Evolutionary conservation across 129 eudicot species (phyloP), one percentile per base, ranked within the genome.

Genomic region (Solidago caesia): DNA sequence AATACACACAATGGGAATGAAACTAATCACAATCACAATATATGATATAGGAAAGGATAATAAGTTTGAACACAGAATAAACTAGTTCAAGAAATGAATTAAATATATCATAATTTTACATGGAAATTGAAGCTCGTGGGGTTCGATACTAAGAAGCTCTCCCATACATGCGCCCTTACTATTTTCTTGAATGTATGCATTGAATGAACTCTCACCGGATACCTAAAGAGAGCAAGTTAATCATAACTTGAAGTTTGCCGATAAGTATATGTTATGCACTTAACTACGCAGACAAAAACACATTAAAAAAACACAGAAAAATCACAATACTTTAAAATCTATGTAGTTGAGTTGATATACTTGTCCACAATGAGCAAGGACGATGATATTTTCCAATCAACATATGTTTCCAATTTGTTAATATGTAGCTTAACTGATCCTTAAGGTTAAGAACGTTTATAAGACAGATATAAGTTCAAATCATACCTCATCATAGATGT

Each of bases 91-190:
- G 57, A 7, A 57, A 57, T 4, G 33, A 57, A 6, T 16, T n/a
- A 12, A 56, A n/a, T 56, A 57, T 15, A 7, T 26, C 16, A 57
- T 33, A 57, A 57, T 16, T 57, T 15, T 57, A 57, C 63, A 57
- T 57, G 63, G 39, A 57, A 57, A 57, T 16, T 57, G 63, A 15
- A 57, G 63, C 39, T 57, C 63, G 2, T 57, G 63, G 16, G 63
- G 63, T 16, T 57, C 33, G 33, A 57, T 57, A 8, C 27, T 57
- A 2, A 57, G 62, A 57, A 57, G 62, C 21, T 15, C 56, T 49
- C 56, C 56, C 15, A 49, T 49, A 49, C 56, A 7, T 12, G 5
- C 14, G 6, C 14, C 56, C 15, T 11, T 49, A 9, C 14, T 49
- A 13, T 49, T 4, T 49, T 49, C 56, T 49, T 49, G 56, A 49